These are phyloP conservation scores for Pseudogymnoascus sp. DNA, from an alignment of 2,329 filamentous ascomycete species.

Conservation along the genomic window DNA sequence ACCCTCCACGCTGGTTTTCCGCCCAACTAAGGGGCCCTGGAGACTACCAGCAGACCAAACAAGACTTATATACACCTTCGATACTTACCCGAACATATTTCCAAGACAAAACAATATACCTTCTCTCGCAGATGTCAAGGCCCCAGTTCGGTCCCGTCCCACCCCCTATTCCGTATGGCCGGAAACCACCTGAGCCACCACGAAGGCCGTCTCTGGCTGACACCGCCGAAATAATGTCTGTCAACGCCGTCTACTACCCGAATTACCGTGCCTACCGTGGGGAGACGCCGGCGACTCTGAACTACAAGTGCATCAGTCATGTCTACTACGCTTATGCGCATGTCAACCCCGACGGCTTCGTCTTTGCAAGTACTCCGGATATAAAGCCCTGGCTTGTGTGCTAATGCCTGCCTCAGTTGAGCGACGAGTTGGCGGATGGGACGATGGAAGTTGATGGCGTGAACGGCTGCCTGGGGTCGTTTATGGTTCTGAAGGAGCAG, in stretches of 20 bases:
- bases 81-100: neutral
- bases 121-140: conserved; percentile 17
- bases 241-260: conserved; percentile 79
- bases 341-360: conserved; percentile 61
- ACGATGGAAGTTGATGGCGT: conserved; percentile 65
- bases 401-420: conserved; percentile 45
- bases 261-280: conserved; percentile 67
- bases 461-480: conserved; percentile 62
- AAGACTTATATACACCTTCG: conserved; percentile 1
- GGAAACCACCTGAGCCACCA: conserved; percentile 17
- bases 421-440: conserved; percentile 70
- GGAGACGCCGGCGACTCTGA: conserved; percentile 65
- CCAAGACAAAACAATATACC: neutral
- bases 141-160: conserved; percentile 18
- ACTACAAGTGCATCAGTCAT: conserved; percentile 69
- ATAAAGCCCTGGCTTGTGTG: conserved; percentile 3
- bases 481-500: conserved; percentile 63
- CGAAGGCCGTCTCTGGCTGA: conserved; percentile 26
- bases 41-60: neutral
- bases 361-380: conserved; percentile 54
- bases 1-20: neutral
- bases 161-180: conserved; percentile 22
- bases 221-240: conserved; percentile 44
- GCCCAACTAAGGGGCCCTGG: neutral
- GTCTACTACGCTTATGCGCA: conserved; percentile 79